Evolutionary conservation across 1,139 yeast genomes (phyloP), one percentile per base, ranked within the genome.

Genomic region (Arxiozyma heterogenica): DNA sequence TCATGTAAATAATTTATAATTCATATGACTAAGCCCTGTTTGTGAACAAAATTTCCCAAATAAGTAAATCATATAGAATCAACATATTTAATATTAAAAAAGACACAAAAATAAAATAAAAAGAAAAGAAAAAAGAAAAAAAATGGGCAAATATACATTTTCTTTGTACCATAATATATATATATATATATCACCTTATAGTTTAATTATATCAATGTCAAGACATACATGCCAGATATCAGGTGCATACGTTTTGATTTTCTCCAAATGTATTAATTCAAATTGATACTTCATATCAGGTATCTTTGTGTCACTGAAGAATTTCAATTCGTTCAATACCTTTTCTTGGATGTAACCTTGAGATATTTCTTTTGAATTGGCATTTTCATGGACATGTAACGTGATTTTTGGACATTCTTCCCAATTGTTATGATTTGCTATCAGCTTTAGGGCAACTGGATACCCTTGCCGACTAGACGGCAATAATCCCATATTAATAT

Each of bases 201-300:
- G 17, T 23, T 46, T 46, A 34, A 34, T 21, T 18, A 64, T 62
- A 47, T 60, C 63, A n/a, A 77, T 70, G 59, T 86, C 95, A 4
- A 80, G 75, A 41, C 86, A 87, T 6, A 85, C 72, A 62, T 88
- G 96, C 85, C 88, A 84, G 1, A 88, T 80, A 51, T 84, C 94
- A 0, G 96, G 96, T 0, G 96, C 95, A 74, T 83, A 89, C 0
- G 93, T 86, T 70, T 88, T 88, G 54, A 89, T 86, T 59, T 74
- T 79, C 57, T 84, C 86, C 51, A 61, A 59, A 56, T 58, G 63
- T 11, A 44, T 54, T 38, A 60, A 65, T 27, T 34, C 15, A 15
- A 34, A 46, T 27, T 57, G 52, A 55, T 61, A 18, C 22, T 41
- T 46, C 53, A 53, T 18, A 17, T n/a, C 30, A 27, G 30, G 11